A percentile compares a stretch with the other conserved stretches of the same genome.
These are phyloP conservation scores for Zopfia rhizophila DNA, from an alignment of 2,329 filamentous ascomycete species.

Conservation along the genomic window DNA sequence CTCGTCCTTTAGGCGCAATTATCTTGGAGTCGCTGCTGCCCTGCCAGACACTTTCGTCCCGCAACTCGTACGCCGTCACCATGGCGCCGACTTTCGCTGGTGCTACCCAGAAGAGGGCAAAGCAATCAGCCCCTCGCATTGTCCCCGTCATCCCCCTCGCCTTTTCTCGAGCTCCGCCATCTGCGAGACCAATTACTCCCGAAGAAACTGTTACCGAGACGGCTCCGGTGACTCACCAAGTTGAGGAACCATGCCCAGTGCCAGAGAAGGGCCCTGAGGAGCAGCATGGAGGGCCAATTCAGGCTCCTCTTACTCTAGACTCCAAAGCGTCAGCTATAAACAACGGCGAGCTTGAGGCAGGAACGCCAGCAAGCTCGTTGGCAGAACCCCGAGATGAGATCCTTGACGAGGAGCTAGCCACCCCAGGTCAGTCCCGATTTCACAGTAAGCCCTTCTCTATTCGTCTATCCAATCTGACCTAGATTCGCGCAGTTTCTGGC, in stretches of 20 bases:
- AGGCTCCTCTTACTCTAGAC: constrained; percentile 41
- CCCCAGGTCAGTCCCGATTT: constrained; percentile 31
- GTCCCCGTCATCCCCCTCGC: constrained; percentile 51
- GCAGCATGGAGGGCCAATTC: constrained; percentile 16
- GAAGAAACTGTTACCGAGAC: constrained; percentile 35
- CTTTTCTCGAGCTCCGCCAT: constrained; percentile 38
- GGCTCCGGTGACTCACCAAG: constrained; percentile 21
- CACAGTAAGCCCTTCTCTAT: neutral
- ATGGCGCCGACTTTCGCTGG: constrained; percentile 39
- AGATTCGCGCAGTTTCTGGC: constrained; percentile 3
- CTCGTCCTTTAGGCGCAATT: constrained; percentile 42
- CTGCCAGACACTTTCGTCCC: constrained; percentile 3
- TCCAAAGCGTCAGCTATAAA: constrained; percentile 31
- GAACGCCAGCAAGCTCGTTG: constrained; percentile 26
- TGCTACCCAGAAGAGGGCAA: constrained; percentile 36
- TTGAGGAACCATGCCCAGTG: constrained; percentile 18
- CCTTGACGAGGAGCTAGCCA: constrained; percentile 21
- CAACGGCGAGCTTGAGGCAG: constrained; percentile 24
- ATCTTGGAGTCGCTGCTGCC: constrained; percentile 54
- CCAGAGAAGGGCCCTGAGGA: constrained; percentile 27
- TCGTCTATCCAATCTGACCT: constrained; percentile 7
- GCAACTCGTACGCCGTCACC: constrained; percentile 18
- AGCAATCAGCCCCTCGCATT: constrained; percentile 44
- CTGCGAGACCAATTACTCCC: constrained; percentile 39
- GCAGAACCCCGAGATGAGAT: constrained; percentile 24